These are phyloP conservation scores for Otatea glauca DNA, from an alignment of 176 grass and related monocot genomes.

Conservation along the genomic window DNA sequence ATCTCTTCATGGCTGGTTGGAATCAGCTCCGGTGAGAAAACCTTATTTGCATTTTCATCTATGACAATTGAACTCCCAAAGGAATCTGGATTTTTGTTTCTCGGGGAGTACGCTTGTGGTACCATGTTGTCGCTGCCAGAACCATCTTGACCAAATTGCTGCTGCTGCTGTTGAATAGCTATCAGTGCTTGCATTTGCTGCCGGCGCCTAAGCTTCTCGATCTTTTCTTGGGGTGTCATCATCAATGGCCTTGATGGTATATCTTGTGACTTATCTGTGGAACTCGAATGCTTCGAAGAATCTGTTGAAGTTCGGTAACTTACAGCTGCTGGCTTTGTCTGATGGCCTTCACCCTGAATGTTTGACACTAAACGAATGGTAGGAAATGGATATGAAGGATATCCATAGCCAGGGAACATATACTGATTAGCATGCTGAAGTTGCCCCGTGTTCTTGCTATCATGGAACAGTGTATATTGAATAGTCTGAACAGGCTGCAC, in stretches of 20 bases:
- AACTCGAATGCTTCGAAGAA: conserved; percentile 48
- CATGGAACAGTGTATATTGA: conserved; percentile 49
- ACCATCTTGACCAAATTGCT: conserved; percentile 61
- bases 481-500: conserved; percentile 44
- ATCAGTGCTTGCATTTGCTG: conserved; percentile 76
- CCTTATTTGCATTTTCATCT: conserved; percentile 49
- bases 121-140: conserved; percentile 48
- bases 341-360: conserved; percentile 46
- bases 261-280: conserved; percentile 48
- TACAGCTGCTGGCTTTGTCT: conserved; percentile 40
- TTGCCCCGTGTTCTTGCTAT: conserved; percentile 49
- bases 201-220: conserved; percentile 77
- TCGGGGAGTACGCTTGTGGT: conserved; percentile 49
- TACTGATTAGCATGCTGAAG: conserved; percentile 59
- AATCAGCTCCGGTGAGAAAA: conserved; percentile 48
- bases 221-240: conserved; percentile 87
- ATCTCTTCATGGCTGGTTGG: conserved; percentile 37
- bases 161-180: conserved; percentile 79
- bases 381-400: conserved; percentile 53
- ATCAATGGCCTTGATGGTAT: conserved; percentile 48
- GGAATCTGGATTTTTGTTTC: conserved; percentile 57
- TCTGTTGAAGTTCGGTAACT: conserved; percentile 43
- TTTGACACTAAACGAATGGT: conserved; percentile 47
- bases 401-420: conserved; percentile 56
- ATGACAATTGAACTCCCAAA: conserved; percentile 45